phyloP scores from a whole-genome alignment of 2,329 filamentous ascomycete genomes.

The Penicillium italicum region DNA sequence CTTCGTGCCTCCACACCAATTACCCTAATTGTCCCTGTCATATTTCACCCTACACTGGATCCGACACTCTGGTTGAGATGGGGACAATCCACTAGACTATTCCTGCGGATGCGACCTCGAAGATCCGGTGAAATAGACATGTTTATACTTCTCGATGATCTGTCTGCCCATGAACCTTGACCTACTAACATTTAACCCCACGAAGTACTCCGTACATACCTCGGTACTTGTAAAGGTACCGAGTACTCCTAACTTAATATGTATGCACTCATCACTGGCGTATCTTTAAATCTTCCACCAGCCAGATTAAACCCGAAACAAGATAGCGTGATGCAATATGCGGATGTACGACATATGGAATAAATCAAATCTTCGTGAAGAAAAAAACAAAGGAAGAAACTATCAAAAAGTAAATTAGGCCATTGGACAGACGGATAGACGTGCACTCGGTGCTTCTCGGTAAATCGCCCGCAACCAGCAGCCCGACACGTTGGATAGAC shows the following conservation, averaged over 20 bases:
- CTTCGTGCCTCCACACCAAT: background rate
- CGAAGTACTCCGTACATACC: background rate
- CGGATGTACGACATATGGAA: background rate
- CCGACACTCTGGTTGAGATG: slow-evolving; percentile 22
- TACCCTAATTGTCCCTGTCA: background rate
- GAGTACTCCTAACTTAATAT: background rate
- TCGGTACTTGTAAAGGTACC: background rate
- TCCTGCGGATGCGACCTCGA: background rate
- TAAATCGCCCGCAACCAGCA: background rate
- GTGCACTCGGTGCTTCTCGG: background rate
- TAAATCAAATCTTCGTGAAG: background rate
- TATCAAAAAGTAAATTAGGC: background rate
- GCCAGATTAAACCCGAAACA: background rate
- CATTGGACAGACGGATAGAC: background rate
- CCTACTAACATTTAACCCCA: background rate
- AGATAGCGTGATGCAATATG: background rate
- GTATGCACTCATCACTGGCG: background rate
- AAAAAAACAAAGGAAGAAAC: background rate
- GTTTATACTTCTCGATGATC: background rate
- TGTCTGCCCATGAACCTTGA: background rate
- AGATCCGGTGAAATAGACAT: background rate
- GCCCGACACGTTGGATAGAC: slow-evolving; percentile 7
- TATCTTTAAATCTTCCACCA: background rate
- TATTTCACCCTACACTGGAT: slow-evolving; percentile 19
- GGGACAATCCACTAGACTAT: slow-evolving; percentile 3